A percentile compares a stretch with the other conserved stretches of the same genome.
phyloP scores from a whole-genome alignment of 768 basidiomycete species.

The Amanita pseudoporphyria region DNA sequence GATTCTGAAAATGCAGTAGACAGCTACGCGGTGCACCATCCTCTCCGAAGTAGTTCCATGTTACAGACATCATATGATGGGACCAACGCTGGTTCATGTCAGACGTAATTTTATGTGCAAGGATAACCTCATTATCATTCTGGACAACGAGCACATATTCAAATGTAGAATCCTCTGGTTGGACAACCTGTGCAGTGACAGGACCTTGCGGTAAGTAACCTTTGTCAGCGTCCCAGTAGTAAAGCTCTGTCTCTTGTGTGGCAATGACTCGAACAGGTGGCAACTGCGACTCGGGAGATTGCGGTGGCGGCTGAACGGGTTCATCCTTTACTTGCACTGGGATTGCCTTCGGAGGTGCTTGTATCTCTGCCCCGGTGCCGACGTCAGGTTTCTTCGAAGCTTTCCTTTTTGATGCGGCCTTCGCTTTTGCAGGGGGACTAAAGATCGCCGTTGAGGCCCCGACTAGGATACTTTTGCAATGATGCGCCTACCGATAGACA shows the following conservation, averaged over 20 bases:
- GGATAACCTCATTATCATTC: constrained; percentile 34
- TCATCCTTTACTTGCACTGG: constrained; percentile 1
- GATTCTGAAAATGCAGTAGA: constrained; percentile 61
- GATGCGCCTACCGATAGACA: constrained; percentile 59
- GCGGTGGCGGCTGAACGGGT: neutral
- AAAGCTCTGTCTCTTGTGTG: constrained; percentile 44
- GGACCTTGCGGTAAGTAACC: constrained; percentile 45
- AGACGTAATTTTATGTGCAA: constrained; percentile 54
- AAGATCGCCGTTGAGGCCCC: neutral
- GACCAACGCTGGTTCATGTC: constrained; percentile 71
- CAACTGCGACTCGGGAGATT: constrained; percentile 1
- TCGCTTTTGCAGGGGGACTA: constrained; percentile 26
- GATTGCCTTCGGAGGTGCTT: constrained; percentile 5
- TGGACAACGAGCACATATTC: constrained; percentile 53
- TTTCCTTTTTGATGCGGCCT: constrained; percentile 12
- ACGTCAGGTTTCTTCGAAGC: neutral
- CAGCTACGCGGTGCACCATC: constrained; percentile 58
- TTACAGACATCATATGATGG: constrained; percentile 56
- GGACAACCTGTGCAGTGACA: constrained; percentile 43
- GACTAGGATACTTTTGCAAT: neutral
- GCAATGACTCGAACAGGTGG: constrained; percentile 15
- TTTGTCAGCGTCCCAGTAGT: constrained; percentile 49
- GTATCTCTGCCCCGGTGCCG: neutral
- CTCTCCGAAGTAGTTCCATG: constrained; percentile 75
- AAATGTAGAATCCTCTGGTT: constrained; percentile 34